Base-by-base conservation (phyloP, 441 rosid species). In the Gossypium davidsonii region DNA sequence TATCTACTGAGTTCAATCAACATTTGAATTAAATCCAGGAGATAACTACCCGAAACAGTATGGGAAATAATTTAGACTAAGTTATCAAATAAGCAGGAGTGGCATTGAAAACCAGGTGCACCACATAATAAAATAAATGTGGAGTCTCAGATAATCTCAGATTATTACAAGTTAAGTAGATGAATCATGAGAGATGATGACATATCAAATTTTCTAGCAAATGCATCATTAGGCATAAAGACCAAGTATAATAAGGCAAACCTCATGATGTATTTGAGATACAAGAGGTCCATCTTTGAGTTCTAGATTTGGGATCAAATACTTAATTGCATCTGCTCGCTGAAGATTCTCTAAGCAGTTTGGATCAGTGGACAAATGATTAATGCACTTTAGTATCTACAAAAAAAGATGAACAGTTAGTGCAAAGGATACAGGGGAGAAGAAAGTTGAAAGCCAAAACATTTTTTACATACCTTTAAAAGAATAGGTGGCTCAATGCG, bases 311-410 rank as follows among this genome's bases (percentile, higher is more conserved):
- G 99, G 99, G 76, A 95, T 95, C 83, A 95, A 82, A 80, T 87
- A 91, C 81, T 91, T 93, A 65, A 93, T 95, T 71, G 99, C 96
- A 84, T 95, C 95, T 26, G 99, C 98, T 25, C 97, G 95, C 85
- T 95, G 99, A 82, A 95, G 97, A 83, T 83, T 91, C 85, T 95
- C 99, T 79, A 95, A 87, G 89, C 98, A 93, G 79, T 93, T 95
- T 28, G 99, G 99, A 70, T 95, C 99, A 25, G 88, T 87, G 42
- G 99, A 91, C 75, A 95, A 85, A 82, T 88, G 80, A 76, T 95
- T 90, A 65, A 91, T 84, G 72, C 99, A 95, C 81, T 90, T 83
- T 55, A 95, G 88, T 82, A 90, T 85, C 98, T 93, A 84, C 9
- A 74, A 42, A 37, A 66, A 72, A 70, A 60, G 31, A 60, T 15